These are phyloP conservation scores for Agarophyton chilense DNA, from an alignment of 23 red algal species.

Conservation along the genomic window DNA sequence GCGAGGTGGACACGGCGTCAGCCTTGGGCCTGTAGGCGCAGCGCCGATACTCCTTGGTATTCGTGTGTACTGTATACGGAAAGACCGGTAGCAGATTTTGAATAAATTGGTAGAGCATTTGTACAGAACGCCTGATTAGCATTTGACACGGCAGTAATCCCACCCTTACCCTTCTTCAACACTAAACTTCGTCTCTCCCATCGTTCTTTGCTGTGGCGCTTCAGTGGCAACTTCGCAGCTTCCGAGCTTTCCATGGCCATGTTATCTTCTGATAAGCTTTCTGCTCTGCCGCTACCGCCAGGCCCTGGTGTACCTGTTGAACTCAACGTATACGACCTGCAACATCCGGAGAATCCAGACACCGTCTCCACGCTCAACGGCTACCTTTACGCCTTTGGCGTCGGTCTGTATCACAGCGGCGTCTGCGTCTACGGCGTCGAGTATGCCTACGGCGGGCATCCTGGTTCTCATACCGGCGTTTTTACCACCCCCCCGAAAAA, in stretches of 20 bases:
- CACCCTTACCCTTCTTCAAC: too few species aligned
- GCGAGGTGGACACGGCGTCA: background rate
- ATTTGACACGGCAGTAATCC: too few species aligned
- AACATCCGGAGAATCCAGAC: constrained; percentile 56
- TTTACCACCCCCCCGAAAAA: constrained; percentile 57
- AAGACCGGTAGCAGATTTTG: too few species aligned
- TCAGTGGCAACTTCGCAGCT: too few species aligned
- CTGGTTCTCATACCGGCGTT: constrained; percentile 52
- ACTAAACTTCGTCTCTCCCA: too few species aligned
- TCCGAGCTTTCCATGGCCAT: background rate
- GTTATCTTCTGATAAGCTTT: background rate
- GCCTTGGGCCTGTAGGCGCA: background rate
- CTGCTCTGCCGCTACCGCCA: constrained; percentile 12
- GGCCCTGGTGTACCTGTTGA: constrained; percentile 48
- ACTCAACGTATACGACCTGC: constrained; percentile 86
- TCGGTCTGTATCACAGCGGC: constrained; percentile 79
- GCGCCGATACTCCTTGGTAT: too few species aligned
- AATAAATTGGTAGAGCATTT: too few species aligned
- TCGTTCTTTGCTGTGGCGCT: too few species aligned
- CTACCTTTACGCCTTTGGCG: constrained; percentile 54
- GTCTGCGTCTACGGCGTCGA: constrained; percentile 72
- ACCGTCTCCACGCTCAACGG: constrained; percentile 57
- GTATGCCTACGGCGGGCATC: constrained; percentile 81
- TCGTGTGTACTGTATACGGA: too few species aligned
- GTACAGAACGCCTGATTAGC: too few species aligned